phyloP scores from a whole-genome alignment of 2,329 filamentous ascomycete genomes.

The Calonectria naviculata region DNA sequence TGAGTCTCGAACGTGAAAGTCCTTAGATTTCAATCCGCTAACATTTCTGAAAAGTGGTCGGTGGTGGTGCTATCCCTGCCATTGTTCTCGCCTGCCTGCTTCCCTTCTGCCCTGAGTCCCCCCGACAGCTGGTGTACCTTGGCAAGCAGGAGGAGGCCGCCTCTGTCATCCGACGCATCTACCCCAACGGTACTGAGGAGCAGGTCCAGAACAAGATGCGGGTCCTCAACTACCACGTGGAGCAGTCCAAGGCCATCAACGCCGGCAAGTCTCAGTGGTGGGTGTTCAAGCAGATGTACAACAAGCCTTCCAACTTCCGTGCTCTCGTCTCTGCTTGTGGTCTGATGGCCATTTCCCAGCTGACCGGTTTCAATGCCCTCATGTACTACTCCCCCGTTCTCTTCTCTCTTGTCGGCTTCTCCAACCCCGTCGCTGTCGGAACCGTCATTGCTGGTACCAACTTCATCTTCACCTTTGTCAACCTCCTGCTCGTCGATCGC shows the following conservation, averaged over 20 bases:
- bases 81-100: conserved; percentile 56
- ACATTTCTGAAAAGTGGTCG: conserved; percentile 48
- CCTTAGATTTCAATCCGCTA: not conserved
- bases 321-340: conserved; percentile 58
- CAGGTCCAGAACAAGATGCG: conserved; percentile 57
- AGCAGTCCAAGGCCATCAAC: conserved; percentile 51
- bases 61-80: conserved; percentile 57
- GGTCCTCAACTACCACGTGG: conserved; percentile 50
- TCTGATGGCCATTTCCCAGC: conserved; percentile 64
- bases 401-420: conserved; percentile 61
- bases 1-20: not conserved
- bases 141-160: conserved; percentile 52
- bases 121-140: conserved; percentile 58
- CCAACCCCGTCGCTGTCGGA: conserved; percentile 58
- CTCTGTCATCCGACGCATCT: conserved; percentile 51
- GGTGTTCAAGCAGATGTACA: conserved; percentile 58
- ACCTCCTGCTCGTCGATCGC: conserved; percentile 57
- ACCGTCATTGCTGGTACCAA: conserved; percentile 57
- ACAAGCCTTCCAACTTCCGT: conserved; percentile 54
- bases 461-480: conserved; percentile 61
- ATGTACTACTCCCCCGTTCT: conserved; percentile 62
- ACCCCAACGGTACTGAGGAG: conserved; percentile 51
- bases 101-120: conserved; percentile 59
- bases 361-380: conserved; percentile 64
- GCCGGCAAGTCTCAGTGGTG: conserved; percentile 53